Percentiles rank a stretch among this genome's conserved stretches.
Conservation (phyloP, 2,329 filamentous ascomycete genomes). For the Venturia effusa region DNA sequence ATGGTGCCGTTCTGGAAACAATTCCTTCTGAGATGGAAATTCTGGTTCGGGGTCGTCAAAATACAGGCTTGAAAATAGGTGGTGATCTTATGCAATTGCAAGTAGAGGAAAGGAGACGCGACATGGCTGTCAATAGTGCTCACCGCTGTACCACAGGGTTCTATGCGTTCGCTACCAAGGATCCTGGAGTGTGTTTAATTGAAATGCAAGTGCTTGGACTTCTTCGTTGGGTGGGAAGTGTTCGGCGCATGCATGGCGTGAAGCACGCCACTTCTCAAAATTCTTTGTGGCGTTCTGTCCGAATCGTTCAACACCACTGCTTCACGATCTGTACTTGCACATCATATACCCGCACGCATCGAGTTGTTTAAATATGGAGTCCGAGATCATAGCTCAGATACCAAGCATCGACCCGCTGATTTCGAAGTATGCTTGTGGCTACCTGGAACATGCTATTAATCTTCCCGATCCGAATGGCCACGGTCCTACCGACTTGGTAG, state of each 20-base stretch:
- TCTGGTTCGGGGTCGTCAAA: background rate
- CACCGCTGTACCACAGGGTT: background rate
- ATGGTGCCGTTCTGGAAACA: background rate
- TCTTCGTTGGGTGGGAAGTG: too few species aligned
- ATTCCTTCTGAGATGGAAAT: background rate
- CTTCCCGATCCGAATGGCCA: conserved; percentile 51
- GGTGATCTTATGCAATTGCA: background rate
- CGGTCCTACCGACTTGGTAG: conserved; percentile 65
- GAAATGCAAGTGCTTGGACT: background rate
- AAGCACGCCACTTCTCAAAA: background rate
- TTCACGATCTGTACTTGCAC: background rate
- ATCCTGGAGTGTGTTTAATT: background rate
- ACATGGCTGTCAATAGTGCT: background rate
- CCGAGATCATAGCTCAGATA: conserved; percentile 73
- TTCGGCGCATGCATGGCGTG: too few species aligned
- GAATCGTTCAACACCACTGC: background rate
- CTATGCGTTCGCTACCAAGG: background rate
- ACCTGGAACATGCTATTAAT: conserved; percentile 72
- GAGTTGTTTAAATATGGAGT: conserved; percentile 53
- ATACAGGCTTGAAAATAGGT: background rate
- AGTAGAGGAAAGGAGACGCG: background rate
- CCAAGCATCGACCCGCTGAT: conserved; percentile 81
- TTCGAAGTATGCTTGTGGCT: conserved; percentile 88
- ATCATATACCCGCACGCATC: background rate
- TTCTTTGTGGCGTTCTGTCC: background rate